Conservation (phyloP, 2,329 filamentous ascomycete species). For the Cercospora sp. region DNA sequence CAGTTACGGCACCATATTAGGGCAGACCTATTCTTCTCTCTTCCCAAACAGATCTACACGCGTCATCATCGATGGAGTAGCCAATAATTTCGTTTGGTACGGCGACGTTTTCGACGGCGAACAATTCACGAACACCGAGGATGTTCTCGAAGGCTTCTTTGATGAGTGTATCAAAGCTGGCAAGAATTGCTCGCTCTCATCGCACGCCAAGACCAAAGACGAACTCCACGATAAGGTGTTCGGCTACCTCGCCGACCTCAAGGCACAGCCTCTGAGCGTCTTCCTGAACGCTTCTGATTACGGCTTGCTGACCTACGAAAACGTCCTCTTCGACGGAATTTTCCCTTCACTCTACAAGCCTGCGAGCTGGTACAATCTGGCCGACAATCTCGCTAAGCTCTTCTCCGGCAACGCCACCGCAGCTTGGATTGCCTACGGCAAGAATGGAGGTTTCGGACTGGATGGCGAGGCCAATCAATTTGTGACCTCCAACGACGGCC, state of each 20-base stretch:
- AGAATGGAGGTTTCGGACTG: constrained; percentile 19
- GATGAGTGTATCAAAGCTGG: constrained; percentile 55
- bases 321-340: constrained; percentile 24
- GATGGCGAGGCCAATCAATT: constrained; percentile 27
- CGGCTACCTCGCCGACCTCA: constrained; percentile 20
- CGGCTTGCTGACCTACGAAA: constrained; percentile 20
- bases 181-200: constrained; percentile 24
- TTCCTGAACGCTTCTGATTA: constrained; percentile 28
- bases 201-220: constrained; percentile 19
- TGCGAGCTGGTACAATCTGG: constrained; percentile 25
- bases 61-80: constrained; percentile 48
- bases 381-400: constrained; percentile 26
- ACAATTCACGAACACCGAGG: constrained; percentile 56
- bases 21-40: constrained; percentile 49
- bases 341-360: constrained; percentile 27
- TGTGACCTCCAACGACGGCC: constrained; percentile 24
- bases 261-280: constrained; percentile 28
- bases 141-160: constrained; percentile 57
- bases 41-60: constrained; percentile 47
- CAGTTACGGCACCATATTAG: constrained; percentile 50
- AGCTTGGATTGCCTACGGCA: constrained; percentile 24
- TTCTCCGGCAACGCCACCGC: constrained; percentile 26
- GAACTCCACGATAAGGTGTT: constrained; percentile 24
- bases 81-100: constrained; percentile 47
- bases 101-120: constrained; percentile 52